Conservation (phyloP, 805 yeast genomes). For the Clavispora carvajalis region DNA sequence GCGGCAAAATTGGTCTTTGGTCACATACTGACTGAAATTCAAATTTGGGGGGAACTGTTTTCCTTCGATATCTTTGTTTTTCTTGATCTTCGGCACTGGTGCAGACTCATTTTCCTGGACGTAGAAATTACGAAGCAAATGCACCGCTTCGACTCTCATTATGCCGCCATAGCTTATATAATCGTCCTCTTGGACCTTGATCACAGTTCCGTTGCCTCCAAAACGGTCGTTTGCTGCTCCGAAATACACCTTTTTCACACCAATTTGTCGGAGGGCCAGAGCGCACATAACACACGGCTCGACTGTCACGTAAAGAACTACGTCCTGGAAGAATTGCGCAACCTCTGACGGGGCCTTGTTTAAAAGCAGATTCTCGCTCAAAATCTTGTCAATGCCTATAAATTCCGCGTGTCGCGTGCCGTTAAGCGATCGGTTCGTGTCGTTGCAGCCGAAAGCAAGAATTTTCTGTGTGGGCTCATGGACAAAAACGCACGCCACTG, state of each 20-base stretch:
- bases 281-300: constrained; percentile 99
- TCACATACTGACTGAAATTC: constrained; percentile 50
- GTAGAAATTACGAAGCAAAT: constrained; percentile 77
- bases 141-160: constrained; percentile 73
- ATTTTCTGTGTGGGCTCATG: constrained; percentile 36
- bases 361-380: constrained; percentile 9
- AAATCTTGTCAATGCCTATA: constrained; percentile 54
- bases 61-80: constrained; percentile 54
- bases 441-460: constrained; percentile 76
- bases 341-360: constrained; percentile 11
- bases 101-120: constrained; percentile 81
- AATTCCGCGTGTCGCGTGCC: constrained; percentile 95
- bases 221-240: constrained; percentile 95
- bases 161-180: constrained; percentile 74
- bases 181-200: constrained; percentile 38
- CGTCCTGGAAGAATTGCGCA: constrained; percentile 41
- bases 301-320: constrained; percentile 84
- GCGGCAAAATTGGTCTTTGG: constrained; percentile 43
- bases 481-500: constrained; percentile 72
- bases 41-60: constrained; percentile 54
- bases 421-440: constrained; percentile 75
- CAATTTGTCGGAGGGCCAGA: constrained; percentile 76
- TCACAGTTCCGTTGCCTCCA: constrained; percentile 93
- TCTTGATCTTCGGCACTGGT: constrained; percentile 73
- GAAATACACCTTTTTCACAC: constrained; percentile 67